Evolutionary conservation across 768 basidiomycete species (phyloP).

Genomic region (Termitomyces sp.): DNA sequence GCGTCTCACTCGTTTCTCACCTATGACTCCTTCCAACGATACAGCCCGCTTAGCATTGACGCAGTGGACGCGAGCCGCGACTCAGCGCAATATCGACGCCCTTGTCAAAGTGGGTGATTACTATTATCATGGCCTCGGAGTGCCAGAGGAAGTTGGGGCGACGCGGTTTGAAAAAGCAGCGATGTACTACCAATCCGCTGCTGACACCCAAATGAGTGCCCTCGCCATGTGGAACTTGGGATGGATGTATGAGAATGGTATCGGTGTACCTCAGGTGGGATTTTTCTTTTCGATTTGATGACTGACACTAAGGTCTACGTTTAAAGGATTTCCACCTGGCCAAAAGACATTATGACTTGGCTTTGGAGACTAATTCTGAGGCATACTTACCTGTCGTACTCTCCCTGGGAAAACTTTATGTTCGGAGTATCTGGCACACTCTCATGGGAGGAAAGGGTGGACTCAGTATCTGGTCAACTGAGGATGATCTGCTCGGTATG

Average conservation of each 20-base stretch:
- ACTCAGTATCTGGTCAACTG: slow-evolving; percentile 61
- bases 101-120: slow-evolving; percentile 98
- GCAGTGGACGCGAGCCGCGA: slow-evolving; percentile 93
- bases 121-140: slow-evolving; percentile 88
- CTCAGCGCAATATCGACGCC: slow-evolving; percentile 93
- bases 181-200: slow-evolving; percentile 91
- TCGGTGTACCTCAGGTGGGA: slow-evolving; percentile 81
- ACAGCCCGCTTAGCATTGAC: slow-evolving; percentile 82
- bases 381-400: slow-evolving; percentile 86
- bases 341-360: slow-evolving; percentile 91
- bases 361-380: slow-evolving; percentile 82
- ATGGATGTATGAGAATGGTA: slow-evolving; percentile 98
- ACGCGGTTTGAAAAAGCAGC: slow-evolving; percentile 85
- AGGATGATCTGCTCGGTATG: slow-evolving; percentile 45
- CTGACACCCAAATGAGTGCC: slow-evolving; percentile 88
- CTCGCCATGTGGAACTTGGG: slow-evolving; percentile 98
- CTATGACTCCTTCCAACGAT: slow-evolving; percentile 72
- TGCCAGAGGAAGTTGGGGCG: slow-evolving; percentile 61
- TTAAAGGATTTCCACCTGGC: slow-evolving; percentile 91
- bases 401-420: slow-evolving; percentile 78
- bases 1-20: slow-evolving; percentile 64
- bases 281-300: not conserved
- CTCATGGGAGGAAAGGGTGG: slow-evolving; percentile 68
- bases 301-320: not conserved
- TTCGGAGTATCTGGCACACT: slow-evolving; percentile 82